A percentile compares a stretch with the other conserved stretches of the same genome.
Evolutionary conservation across 345 rosid genomes (phyloP).

Genomic region (Sapria himalayana): DNA sequence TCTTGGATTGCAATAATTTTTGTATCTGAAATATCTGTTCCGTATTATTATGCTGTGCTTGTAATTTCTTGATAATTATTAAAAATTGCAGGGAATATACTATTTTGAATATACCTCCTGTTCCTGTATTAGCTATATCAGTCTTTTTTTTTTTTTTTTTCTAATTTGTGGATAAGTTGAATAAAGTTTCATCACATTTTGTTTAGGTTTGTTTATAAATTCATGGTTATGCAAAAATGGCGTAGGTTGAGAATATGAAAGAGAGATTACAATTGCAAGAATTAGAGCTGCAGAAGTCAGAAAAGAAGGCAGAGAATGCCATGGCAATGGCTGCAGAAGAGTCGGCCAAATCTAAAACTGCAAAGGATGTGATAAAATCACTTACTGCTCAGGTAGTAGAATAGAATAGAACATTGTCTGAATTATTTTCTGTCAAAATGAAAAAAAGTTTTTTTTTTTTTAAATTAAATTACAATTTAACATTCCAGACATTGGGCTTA

Average conservation of each 20-base stretch:
- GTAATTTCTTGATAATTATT: no score
- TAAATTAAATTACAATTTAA: no score
- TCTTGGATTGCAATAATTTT: no score
- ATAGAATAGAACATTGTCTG: conserved; percentile 3
- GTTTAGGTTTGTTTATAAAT: conserved; percentile 1
- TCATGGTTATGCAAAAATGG: conserved; percentile 10
- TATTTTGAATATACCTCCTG: no score
- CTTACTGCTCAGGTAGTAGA: conserved; percentile 66
- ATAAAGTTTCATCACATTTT: neutral
- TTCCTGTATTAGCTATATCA: conserved; percentile 1
- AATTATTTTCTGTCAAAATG: no score
- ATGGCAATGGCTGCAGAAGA: conserved; percentile 51
- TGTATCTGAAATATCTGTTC: no score
- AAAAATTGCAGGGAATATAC: no score
- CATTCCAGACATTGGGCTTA: no score
- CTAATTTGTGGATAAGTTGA: neutral
- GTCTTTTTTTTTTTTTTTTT: neutral
- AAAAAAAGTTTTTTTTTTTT: no score
- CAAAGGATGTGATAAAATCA: conserved; percentile 89
- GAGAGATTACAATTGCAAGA: conserved; percentile 73
- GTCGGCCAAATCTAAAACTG: conserved; percentile 66
- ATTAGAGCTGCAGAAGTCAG: conserved; percentile 56
- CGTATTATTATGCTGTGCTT: no score
- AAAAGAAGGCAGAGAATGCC: conserved; percentile 72
- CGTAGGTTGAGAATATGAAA: conserved; percentile 58